These are phyloP conservation scores for Blastobotrys proliferans DNA, from an alignment of 1,139 yeast genomes.

Conservation along the genomic window DNA sequence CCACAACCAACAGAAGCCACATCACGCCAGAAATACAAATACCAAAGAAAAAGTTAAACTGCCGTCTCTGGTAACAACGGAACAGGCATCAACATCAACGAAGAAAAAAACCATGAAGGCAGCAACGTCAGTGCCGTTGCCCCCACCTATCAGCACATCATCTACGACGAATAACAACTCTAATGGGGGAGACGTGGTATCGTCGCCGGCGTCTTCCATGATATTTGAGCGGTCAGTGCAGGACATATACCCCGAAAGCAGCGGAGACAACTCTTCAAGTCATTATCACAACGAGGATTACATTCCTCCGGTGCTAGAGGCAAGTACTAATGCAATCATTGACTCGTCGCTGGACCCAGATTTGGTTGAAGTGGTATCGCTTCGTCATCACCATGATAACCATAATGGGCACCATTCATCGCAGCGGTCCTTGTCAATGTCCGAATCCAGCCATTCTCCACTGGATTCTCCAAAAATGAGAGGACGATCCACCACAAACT, in stretches of 20 bases:
- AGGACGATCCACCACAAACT: slow-evolving; percentile 8
- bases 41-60: neutral
- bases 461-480: slow-evolving; percentile 3
- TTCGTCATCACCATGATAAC: slow-evolving; percentile 44
- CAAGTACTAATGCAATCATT: slow-evolving; percentile 61
- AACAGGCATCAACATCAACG: neutral
- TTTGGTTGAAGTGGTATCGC: slow-evolving; percentile 63
- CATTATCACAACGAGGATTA: slow-evolving; percentile 61
- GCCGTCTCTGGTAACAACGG: neutral
- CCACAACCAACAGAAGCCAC: neutral
- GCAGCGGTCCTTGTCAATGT: slow-evolving; percentile 11
- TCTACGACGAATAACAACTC: neutral
- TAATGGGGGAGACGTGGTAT: neutral
- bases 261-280: slow-evolving; percentile 28
- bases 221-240: slow-evolving; percentile 13
- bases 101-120: neutral
- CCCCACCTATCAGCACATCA: neutral
- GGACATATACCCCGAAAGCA: slow-evolving; percentile 10
- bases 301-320: slow-evolving; percentile 82
- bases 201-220: slow-evolving; percentile 14
- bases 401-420: slow-evolving; percentile 5
- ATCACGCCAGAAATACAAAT: neutral
- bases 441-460: slow-evolving; percentile 2
- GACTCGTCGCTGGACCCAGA: slow-evolving; percentile 57
- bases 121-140: neutral